These are phyloP conservation scores for Hortiboletus flavorubellus DNA, from an alignment of 768 basidiomycete species.

Conservation along the genomic window DNA sequence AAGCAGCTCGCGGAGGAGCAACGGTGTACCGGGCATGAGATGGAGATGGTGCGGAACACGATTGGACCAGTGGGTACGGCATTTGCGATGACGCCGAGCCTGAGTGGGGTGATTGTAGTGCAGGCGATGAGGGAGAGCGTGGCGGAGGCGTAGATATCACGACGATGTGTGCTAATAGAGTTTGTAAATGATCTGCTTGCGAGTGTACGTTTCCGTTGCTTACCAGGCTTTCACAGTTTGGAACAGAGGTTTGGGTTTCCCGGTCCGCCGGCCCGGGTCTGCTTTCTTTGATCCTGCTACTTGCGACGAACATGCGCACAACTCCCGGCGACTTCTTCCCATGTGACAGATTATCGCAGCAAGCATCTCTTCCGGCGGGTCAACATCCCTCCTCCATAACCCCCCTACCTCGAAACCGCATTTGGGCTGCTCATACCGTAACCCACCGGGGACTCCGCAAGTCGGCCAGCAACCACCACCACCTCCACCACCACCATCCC, in stretches of 20 bases:
- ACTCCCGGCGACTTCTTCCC: too few species aligned
- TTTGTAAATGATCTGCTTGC: background rate
- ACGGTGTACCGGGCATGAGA: constrained; percentile 8
- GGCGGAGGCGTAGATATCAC: background rate
- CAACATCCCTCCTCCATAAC: too few species aligned
- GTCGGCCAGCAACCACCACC: too few species aligned
- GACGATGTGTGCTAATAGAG: background rate
- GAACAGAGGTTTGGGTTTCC: background rate
- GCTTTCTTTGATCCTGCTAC: too few species aligned
- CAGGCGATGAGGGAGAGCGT: constrained; percentile 47
- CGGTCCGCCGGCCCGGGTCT: background rate
- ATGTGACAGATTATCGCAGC: too few species aligned
- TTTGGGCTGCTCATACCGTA: too few species aligned
- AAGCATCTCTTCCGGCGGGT: too few species aligned
- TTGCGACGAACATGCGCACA: too few species aligned
- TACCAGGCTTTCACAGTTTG: too few species aligned
- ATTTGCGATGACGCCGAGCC: constrained; percentile 60
- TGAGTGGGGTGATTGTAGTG: constrained; percentile 62
- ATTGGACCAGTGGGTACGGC: constrained; percentile 82
- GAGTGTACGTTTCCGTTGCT: background rate
- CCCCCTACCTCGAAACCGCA: too few species aligned
- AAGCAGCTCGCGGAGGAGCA: constrained; percentile 40
- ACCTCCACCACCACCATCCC: too few species aligned
- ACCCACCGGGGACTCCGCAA: too few species aligned
- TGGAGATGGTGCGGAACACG: constrained; percentile 61